phyloP scores from a whole-genome alignment of 75 land plant genomes.

The Azolla pinnata region DNA sequence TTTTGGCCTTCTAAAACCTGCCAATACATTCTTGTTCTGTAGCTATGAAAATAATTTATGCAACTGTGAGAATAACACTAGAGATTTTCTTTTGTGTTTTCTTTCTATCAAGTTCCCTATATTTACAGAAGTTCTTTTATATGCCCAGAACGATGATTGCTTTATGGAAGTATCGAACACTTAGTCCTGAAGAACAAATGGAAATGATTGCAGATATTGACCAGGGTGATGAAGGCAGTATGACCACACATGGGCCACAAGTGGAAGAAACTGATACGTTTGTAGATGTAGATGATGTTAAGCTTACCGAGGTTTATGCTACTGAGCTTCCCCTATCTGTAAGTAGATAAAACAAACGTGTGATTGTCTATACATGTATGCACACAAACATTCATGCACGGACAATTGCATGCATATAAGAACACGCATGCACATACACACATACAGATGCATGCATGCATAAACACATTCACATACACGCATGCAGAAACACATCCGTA shows the following conservation, averaged over 20 bases:
- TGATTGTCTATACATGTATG: neutral
- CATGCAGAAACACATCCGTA: no score
- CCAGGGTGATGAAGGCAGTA: constrained; percentile 24
- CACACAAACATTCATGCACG: neutral
- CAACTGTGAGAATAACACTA: no score
- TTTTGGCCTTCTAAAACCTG: no score
- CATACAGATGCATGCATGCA: neutral
- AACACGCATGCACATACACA: neutral
- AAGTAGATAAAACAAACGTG: constrained; percentile 5
- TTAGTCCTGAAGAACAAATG: constrained; percentile 40
- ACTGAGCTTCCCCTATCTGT: constrained; percentile 43
- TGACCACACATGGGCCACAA: constrained; percentile 10
- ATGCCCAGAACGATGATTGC: constrained; percentile 75
- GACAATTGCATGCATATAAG: neutral
- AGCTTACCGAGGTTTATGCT: constrained; percentile 37
- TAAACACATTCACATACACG: neutral
- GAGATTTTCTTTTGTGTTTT: no score
- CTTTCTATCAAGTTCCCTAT: no score
- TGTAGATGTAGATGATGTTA: constrained; percentile 46
- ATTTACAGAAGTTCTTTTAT: no score
- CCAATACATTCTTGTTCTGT: no score
- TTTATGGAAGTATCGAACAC: constrained; percentile 52
- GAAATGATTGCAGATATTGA: constrained; percentile 33
- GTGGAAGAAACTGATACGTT: constrained; percentile 30
- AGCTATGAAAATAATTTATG: no score